Evolutionary conservation across 331 rosid species (phyloP).

Genomic region (Acacia pycnantha): DNA sequence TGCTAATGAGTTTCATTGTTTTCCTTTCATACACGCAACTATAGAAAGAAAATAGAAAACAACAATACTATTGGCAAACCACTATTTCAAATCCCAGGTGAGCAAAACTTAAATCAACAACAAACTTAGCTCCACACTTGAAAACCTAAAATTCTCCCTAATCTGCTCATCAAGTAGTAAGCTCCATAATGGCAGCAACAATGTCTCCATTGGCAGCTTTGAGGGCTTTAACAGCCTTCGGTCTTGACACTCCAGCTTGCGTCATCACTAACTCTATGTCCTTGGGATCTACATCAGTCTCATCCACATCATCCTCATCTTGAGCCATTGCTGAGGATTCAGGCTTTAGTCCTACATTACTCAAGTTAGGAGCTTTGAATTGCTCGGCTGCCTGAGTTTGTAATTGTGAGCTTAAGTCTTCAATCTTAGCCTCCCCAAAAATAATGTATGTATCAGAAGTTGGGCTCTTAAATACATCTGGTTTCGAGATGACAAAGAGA

Average conservation of each 20-base stretch:
- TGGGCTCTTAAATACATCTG: conserved; percentile 93
- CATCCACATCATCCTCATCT: conserved; percentile 48
- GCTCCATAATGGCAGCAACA: conserved; percentile 56
- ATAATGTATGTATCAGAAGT: conserved; percentile 81
- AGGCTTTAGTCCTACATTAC: conserved; percentile 55
- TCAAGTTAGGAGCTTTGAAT: conserved; percentile 79
- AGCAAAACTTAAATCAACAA: conserved; percentile 24
- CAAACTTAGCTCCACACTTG: conserved; percentile 24
- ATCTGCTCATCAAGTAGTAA: conserved; percentile 34
- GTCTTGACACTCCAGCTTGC: conserved; percentile 49
- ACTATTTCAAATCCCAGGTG: conserved; percentile 19
- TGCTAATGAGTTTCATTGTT: not conserved
- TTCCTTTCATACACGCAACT: conserved; percentile 6
- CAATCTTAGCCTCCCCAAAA: conserved; percentile 91
- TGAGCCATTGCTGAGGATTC: conserved; percentile 61
- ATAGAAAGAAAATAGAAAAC: conserved; percentile 12
- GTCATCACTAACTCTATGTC: conserved; percentile 53
- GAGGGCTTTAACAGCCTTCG: conserved; percentile 49
- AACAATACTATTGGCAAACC: conserved; percentile 7
- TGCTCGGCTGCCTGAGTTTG: conserved; percentile 95
- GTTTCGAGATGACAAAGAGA: conserved; percentile 84
- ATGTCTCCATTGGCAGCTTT: conserved; percentile 45
- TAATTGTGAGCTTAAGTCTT: conserved; percentile 86
- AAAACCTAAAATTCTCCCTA: conserved; percentile 17
- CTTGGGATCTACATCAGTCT: conserved; percentile 47